These are phyloP conservation scores for Sonneratia caseolaris DNA, from an alignment of 345 rosid genomes.

Conservation along the genomic window DNA sequence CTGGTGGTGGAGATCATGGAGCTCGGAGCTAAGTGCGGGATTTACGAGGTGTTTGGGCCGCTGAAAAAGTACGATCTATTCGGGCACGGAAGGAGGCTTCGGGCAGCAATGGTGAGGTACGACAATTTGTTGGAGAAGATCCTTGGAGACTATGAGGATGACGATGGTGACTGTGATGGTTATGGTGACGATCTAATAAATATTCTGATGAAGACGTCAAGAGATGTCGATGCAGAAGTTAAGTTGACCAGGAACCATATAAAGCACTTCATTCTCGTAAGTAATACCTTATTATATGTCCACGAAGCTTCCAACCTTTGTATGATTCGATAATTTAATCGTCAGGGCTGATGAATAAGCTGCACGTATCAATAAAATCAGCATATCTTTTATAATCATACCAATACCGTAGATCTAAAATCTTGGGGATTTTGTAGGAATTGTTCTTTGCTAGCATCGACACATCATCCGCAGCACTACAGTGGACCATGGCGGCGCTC, in stretches of 20 bases:
- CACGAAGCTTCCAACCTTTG: no score
- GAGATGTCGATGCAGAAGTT: slow-evolving; percentile 38
- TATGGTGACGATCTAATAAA: slow-evolving; percentile 33
- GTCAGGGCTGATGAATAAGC: no score
- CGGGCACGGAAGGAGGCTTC: slow-evolving; percentile 43
- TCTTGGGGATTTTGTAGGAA: background rate
- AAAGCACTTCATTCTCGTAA: slow-evolving; percentile 56
- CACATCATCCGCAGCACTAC: slow-evolving; percentile 15
- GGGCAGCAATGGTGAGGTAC: slow-evolving; percentile 28
- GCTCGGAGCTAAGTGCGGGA: slow-evolving; percentile 16
- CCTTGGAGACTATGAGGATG: slow-evolving; percentile 35
- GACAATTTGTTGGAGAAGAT: slow-evolving; percentile 44
- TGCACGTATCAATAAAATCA: no score
- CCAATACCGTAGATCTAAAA: no score
- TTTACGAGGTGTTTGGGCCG: slow-evolving; percentile 47
- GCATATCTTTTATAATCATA: no score
- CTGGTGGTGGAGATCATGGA: slow-evolving; percentile 17
- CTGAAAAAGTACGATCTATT: slow-evolving; percentile 45
- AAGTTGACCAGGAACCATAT: slow-evolving; percentile 45
- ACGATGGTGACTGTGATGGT: slow-evolving; percentile 19
- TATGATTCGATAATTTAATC: no score
- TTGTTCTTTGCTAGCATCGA: slow-evolving; percentile 16
- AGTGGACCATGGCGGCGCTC: slow-evolving; percentile 28
- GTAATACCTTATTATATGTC: slow-evolving; percentile 1
- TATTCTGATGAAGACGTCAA: slow-evolving; percentile 27